Base-by-base conservation (phyloP, 768 basidiomycete species). In the Kwoniella sp. region DNA sequence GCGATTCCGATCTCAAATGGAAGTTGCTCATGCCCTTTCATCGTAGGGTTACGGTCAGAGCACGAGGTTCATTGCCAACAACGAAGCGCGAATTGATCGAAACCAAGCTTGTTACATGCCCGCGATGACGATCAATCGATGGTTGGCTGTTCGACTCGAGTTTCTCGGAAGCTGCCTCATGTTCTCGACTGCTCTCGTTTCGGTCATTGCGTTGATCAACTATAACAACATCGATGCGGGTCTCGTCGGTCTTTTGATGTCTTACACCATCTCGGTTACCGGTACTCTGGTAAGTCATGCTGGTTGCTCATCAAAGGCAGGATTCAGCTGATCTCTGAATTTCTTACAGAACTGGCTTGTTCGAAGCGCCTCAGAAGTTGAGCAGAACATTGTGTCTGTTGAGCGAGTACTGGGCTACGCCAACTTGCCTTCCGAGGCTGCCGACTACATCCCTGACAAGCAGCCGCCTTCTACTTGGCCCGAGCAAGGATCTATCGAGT, bases 131-230 rank as follows among this genome's bases (percentile, higher is more conserved):
- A 73, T 78, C 53, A 75, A 77, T 60, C 69, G 81, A 64, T 95
- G 91, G 91, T 84, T 94, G 13, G 88, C 90, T 0, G 84, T 92
- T 10, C 84, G 92, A 21, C 82, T 95, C 17, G 92, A 95, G 69
- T 88, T 91, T 64, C 86, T 93, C 17, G 92, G 92, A 15, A 85
- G 88, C 8, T 79, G 87, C 70, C 88, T 94, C 68, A 91, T 95
- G 67, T 82, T 92, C 55, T 82, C 87, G 10, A 87, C 89, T 1
- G 88, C 89, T 3, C 47, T 83, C 0, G 81, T 91, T 55, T 85
- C 91, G 0, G 82, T 92, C 66, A 76, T 83, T 9, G 88, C 89
- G 0, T 83, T 93, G n/a, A 81, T 87, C 36, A 87, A 88, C 8
- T 88, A 85, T 10, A 86, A 87, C 0, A 75, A 68, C 17, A 88